Evolutionary conservation across 2,329 filamentous ascomycete species (phyloP).

Genomic region (Colletotrichum nymphaeae): DNA sequence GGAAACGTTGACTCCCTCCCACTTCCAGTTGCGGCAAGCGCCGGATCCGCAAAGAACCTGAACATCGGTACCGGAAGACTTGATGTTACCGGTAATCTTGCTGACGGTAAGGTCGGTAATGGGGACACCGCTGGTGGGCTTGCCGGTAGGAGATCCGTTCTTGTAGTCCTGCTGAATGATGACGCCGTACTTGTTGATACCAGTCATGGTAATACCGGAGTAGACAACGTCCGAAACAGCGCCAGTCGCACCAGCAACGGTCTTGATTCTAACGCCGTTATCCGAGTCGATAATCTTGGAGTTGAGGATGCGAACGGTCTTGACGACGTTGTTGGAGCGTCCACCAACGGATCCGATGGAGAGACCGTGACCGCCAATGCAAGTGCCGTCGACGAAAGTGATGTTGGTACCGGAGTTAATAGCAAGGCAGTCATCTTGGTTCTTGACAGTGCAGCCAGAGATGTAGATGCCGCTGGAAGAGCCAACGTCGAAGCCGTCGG

Average conservation of each 20-base stretch:
- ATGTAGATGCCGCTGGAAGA: slow-evolving; percentile 61
- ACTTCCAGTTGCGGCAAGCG: slow-evolving; percentile 55
- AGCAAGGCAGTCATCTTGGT: slow-evolving; percentile 72
- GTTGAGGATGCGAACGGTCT: slow-evolving; percentile 61
- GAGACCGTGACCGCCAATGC: slow-evolving; percentile 56
- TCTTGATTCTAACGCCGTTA: slow-evolving; percentile 65
- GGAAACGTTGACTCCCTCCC: background rate
- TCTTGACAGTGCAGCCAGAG: slow-evolving; percentile 62
- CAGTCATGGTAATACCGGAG: slow-evolving; percentile 52
- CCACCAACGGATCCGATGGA: slow-evolving; percentile 58
- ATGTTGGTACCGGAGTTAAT: slow-evolving; percentile 64
- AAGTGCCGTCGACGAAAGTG: slow-evolving; percentile 55
- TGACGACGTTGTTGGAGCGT: slow-evolving; percentile 63
- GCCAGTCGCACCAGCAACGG: slow-evolving; percentile 57
- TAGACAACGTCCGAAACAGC: slow-evolving; percentile 56
- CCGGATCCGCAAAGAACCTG: slow-evolving; percentile 65
- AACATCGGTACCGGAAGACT: slow-evolving; percentile 51
- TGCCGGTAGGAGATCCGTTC: slow-evolving; percentile 57
- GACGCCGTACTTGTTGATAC: slow-evolving; percentile 53
- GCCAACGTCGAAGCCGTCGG: slow-evolving; percentile 69
- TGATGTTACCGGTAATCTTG: slow-evolving; percentile 56
- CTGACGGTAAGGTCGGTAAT: slow-evolving; percentile 61
- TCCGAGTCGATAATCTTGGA: slow-evolving; percentile 61
- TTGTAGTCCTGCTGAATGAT: slow-evolving; percentile 58
- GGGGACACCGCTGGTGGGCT: slow-evolving; percentile 60